A percentile compares a stretch with the other conserved stretches of the same genome.
Evolutionary conservation across 1,284 basidiomycete genomes (phyloP).

Genomic region (Ustilago sp.): DNA sequence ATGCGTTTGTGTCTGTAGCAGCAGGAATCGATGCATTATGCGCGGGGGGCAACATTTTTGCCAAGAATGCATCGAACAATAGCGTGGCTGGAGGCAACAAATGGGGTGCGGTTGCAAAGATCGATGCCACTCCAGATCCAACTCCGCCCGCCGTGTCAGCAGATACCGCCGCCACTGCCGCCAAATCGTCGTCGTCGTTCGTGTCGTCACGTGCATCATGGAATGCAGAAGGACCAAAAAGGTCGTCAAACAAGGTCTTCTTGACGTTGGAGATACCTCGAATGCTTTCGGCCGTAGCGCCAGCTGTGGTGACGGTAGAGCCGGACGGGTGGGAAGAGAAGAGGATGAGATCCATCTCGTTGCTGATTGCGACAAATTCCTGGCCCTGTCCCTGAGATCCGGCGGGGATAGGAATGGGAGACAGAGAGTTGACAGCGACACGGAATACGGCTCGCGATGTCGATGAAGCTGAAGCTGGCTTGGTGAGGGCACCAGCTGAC

Average conservation of each 20-base stretch:
- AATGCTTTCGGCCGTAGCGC: constrained; percentile 66
- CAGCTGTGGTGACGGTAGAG: constrained; percentile 19
- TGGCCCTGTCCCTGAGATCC: constrained; percentile 17
- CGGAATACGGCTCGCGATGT: constrained; percentile 17
- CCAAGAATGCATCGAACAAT: constrained; percentile 81
- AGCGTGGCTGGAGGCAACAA: constrained; percentile 81
- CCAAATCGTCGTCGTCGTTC: constrained; percentile 20
- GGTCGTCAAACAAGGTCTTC: constrained; percentile 82
- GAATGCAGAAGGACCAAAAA: constrained; percentile 78
- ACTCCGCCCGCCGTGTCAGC: constrained; percentile 6
- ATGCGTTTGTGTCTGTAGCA: neutral
- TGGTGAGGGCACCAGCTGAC: neutral
- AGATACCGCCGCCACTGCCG: neutral
- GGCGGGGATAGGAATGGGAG: constrained; percentile 26
- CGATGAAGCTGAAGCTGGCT: constrained; percentile 7
- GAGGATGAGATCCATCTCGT: constrained; percentile 50
- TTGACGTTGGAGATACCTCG: constrained; percentile 78
- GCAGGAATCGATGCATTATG: neutral
- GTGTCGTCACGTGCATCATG: constrained; percentile 55
- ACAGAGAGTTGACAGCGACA: constrained; percentile 21
- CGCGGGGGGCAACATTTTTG: constrained; percentile 74
- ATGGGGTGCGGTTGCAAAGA: constrained; percentile 82
- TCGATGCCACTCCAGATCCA: constrained; percentile 67
- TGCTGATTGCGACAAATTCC: constrained; percentile 50
- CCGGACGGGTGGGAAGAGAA: constrained; percentile 47